Evolutionary conservation across 371 early-diverging fungal species (phyloP).

Genomic region (Zancudomyces culisetae): DNA sequence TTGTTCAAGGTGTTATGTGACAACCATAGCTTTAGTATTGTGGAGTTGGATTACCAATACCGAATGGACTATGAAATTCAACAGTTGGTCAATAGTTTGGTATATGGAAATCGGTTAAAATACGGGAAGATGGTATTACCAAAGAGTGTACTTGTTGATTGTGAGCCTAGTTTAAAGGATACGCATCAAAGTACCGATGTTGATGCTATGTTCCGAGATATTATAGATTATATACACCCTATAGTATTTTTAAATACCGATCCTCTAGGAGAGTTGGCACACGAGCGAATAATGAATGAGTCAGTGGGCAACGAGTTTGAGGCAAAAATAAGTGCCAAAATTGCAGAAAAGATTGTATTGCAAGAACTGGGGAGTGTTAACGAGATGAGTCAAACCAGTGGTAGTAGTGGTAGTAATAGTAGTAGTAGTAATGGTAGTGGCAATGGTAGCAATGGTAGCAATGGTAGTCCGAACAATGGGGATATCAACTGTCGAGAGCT

Average conservation of each 20-base stretch:
- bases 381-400: too few relatives aligned
- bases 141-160: slow-evolving; percentile 3
- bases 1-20: slow-evolving; percentile 66
- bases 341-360: too few relatives aligned
- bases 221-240: slow-evolving; percentile 39
- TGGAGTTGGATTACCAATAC: slow-evolving; percentile 75
- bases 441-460: too few relatives aligned
- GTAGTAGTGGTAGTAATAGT: too few relatives aligned
- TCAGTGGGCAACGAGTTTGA: slow-evolving; percentile 49
- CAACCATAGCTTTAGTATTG: slow-evolving; percentile 58
- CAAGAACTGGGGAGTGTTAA: too few relatives aligned
- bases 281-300: slow-evolving; percentile 26
- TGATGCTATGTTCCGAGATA: slow-evolving; percentile 39
- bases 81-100: slow-evolving; percentile 63
- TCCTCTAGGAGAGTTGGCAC: slow-evolving; percentile 19
- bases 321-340: slow-evolving; percentile 37
- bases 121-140: slow-evolving; percentile 55
- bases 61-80: slow-evolving; percentile 93
- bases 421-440: too few relatives aligned
- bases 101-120: slow-evolving; percentile 58
- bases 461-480: too few relatives aligned
- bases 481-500: too few relatives aligned
- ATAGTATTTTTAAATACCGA: slow-evolving; percentile 80
- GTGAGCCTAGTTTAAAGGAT: background rate
- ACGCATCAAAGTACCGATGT: background rate